phyloP scores from a whole-genome alignment of 305 asterid genomes.

The Euphrasia arctica region DNA sequence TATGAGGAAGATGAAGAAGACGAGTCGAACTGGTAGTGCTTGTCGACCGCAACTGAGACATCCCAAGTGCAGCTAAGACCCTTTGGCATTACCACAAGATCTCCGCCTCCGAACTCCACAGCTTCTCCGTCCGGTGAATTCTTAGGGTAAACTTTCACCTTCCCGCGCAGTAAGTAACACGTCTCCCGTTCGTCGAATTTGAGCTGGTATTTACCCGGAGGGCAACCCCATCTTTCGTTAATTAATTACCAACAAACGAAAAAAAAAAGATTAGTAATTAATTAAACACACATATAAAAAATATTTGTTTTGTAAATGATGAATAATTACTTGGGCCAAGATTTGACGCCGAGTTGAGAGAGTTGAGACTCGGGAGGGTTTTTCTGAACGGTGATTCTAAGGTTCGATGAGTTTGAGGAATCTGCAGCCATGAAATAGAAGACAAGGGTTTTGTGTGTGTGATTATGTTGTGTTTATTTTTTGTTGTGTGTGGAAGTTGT shows the following conservation, averaged over 20 bases:
- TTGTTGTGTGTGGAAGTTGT: not conserved
- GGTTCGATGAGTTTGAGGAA: constrained; percentile 45
- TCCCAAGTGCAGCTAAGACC: constrained; percentile 96
- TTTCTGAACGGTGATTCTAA: constrained; percentile 58
- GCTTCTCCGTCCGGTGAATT: constrained; percentile 36
- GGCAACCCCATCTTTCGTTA: constrained; percentile 68
- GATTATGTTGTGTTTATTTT: not conserved
- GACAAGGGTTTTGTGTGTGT: not conserved
- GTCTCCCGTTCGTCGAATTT: constrained; percentile 76
- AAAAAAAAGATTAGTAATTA: not conserved
- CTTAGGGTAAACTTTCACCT: constrained; percentile 68
- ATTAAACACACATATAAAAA: not conserved
- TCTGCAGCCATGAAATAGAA: constrained; percentile 47
- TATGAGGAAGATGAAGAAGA: constrained; percentile 24
- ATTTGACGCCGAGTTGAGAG: constrained; percentile 72
- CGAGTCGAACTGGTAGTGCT: constrained; percentile 75
- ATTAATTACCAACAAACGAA: not conserved
- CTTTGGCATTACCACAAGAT: constrained; percentile 74
- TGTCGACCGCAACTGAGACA: constrained; percentile 70
- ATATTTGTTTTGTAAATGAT: not conserved
- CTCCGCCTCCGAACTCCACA: constrained; percentile 85
- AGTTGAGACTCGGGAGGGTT: constrained; percentile 71
- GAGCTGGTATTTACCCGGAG: constrained; percentile 80
- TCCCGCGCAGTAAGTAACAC: constrained; percentile 73
- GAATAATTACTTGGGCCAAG: constrained; percentile 78